Conservation (phyloP, 2,329 filamentous ascomycete species). For the Beauveria varroae region DNA sequence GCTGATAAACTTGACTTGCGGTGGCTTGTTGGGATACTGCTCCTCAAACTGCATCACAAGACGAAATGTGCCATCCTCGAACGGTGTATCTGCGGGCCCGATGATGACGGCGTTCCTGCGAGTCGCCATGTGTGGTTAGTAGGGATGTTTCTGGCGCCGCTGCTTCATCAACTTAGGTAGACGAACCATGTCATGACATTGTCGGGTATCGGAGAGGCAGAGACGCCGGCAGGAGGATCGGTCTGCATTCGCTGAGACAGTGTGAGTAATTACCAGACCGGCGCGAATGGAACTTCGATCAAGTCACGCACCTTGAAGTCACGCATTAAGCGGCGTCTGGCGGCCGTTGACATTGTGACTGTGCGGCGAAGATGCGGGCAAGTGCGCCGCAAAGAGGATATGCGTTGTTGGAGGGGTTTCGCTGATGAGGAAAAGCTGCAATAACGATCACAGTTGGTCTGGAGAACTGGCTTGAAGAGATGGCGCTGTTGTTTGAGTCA, state of each 20-base stretch:
- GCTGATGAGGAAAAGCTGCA: background rate
- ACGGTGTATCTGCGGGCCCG: constrained; percentile 90
- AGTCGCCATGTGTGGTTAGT: background rate
- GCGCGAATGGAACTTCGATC: constrained; percentile 10
- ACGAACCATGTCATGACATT: constrained; percentile 94
- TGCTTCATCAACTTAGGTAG: background rate
- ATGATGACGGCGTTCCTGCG: constrained; percentile 96
- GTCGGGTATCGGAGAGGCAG: constrained; percentile 88
- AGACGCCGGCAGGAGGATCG: constrained; percentile 92
- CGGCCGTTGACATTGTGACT: constrained; percentile 70
- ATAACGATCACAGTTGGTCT: background rate
- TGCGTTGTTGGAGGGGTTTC: background rate
- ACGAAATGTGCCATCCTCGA: constrained; percentile 95
- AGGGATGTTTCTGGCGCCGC: background rate
- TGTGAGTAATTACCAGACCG: constrained; percentile 14
- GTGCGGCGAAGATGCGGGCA: constrained; percentile 4
- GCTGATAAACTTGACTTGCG: constrained; percentile 96
- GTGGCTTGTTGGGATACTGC: constrained; percentile 97
- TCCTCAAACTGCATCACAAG: constrained; percentile 99
- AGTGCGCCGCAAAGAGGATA: background rate
- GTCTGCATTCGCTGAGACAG: constrained; percentile 86
- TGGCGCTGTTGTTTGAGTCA: background rate
- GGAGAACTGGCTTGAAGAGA: background rate
- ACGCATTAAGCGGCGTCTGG: constrained; percentile 92
- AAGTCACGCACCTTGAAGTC: constrained; percentile 81